phyloP scores from a whole-genome alignment of 78 protist genomes.

The Dictyostelium firmibasis region DNA sequence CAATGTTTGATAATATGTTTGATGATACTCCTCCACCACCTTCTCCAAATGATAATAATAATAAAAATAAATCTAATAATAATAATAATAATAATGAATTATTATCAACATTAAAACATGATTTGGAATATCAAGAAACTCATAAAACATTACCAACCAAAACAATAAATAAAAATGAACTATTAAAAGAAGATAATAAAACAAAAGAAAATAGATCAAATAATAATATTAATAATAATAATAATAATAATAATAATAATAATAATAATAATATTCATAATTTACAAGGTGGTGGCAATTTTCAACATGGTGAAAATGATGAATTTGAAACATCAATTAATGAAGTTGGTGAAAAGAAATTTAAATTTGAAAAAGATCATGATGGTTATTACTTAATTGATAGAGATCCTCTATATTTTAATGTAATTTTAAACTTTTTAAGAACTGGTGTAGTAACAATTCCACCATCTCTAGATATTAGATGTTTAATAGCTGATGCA shows the following conservation, averaged over 20 bases:
- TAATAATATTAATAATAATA: not conserved
- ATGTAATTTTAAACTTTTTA: constrained; percentile 41
- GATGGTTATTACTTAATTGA: constrained; percentile 64
- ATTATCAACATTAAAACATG: not conserved
- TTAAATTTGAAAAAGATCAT: constrained; percentile 64
- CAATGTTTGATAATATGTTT: not conserved
- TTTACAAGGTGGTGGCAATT: not conserved
- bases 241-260: not conserved
- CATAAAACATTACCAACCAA: not conserved
- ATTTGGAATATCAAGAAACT: not conserved
- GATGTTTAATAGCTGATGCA: constrained; percentile 15
- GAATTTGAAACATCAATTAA: not conserved
- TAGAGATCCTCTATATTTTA: constrained; percentile 22
- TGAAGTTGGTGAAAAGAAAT: not conserved
- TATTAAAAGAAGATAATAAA: too few species aligned
- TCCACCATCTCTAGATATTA: not conserved
- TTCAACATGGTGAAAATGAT: not conserved
- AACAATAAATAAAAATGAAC: too few species aligned
- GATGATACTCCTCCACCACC: not conserved
- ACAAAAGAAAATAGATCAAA: not conserved
- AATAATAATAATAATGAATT: too few species aligned
- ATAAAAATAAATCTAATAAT: too few species aligned
- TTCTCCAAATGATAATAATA: too few species aligned
- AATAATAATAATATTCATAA: not conserved
- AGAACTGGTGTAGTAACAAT: constrained; percentile 33